phyloP scores from a whole-genome alignment of 305 asterid genomes.

The Lippia alba region DNA sequence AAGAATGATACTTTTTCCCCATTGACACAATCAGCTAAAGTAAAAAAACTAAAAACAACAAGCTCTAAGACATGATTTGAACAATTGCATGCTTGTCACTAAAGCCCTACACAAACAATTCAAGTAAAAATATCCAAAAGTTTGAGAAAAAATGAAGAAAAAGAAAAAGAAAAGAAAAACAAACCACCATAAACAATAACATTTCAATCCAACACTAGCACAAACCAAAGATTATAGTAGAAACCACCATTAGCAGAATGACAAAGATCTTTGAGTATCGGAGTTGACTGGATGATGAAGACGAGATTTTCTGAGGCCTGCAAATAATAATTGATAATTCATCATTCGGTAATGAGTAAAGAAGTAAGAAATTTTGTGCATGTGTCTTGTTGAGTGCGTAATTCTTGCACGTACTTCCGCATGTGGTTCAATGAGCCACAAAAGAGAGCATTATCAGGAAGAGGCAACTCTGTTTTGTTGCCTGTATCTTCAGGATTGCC shows the following conservation, averaged over 20 bases:
- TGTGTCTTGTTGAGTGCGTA: not conserved
- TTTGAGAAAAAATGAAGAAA: too few relatives aligned
- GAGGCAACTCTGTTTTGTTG: constrained; percentile 65
- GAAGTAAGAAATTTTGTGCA: not conserved
- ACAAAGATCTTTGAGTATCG: constrained; percentile 35
- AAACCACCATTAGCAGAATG: constrained; percentile 32
- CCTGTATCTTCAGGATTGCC: constrained; percentile 60
- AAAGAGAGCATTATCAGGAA: constrained; percentile 67
- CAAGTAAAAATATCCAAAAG: constrained; percentile 1
- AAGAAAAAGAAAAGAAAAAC: not conserved
- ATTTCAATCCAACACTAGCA: constrained; percentile 25
- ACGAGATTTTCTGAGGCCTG: constrained; percentile 56
- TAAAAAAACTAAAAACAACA: constrained; percentile 26
- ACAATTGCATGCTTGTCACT: constrained; percentile 34
- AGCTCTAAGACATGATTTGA: constrained; percentile 28
- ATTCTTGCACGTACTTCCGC: constrained; percentile 49
- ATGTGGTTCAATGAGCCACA: constrained; percentile 61
- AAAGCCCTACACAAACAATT: constrained; percentile 33
- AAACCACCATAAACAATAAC: not conserved
- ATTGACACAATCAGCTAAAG: constrained; percentile 21
- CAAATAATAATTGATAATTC: constrained; percentile 18
- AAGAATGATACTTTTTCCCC: constrained; percentile 11
- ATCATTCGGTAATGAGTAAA: not conserved
- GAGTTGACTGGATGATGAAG: constrained; percentile 38
- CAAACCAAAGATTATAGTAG: constrained; percentile 36